A percentile compares a stretch with the other conserved stretches of the same genome.
Evolutionary conservation across 1,139 yeast species (phyloP).

Genomic region (Candida anutae): DNA sequence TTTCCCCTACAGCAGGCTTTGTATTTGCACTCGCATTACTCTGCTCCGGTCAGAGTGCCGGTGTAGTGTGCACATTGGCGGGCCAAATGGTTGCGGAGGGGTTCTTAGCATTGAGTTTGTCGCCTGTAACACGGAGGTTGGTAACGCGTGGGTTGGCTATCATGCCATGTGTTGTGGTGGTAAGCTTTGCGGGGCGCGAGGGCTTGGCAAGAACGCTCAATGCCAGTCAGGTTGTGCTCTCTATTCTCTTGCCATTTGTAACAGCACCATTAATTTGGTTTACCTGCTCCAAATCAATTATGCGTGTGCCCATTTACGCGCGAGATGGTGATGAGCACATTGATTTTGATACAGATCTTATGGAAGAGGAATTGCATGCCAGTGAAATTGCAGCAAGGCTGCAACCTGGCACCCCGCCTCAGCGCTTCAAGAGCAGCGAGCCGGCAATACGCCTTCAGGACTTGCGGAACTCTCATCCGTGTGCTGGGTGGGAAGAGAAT

Average conservation of each 20-base stretch:
- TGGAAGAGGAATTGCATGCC: conserved; percentile 1
- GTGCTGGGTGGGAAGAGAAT: conserved; percentile 39
- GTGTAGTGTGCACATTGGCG: conserved; percentile 94
- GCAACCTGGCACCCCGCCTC: not conserved
- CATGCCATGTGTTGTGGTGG: conserved; percentile 79
- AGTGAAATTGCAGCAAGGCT: conserved; percentile 1
- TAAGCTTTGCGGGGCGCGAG: conserved; percentile 69
- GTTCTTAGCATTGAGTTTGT: conserved; percentile 73
- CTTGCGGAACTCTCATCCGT: conserved; percentile 36
- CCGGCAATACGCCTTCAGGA: conserved; percentile 39
- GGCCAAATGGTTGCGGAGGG: conserved; percentile 98
- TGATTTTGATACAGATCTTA: conserved; percentile 12
- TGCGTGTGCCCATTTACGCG: conserved; percentile 57
- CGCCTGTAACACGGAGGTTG: conserved; percentile 81
- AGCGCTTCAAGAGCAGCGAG: conserved; percentile 25
- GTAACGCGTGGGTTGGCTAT: conserved; percentile 82
- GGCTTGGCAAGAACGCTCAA: conserved; percentile 80
- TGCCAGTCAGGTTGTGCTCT: conserved; percentile 80
- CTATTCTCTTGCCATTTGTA: conserved; percentile 78
- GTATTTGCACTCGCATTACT: conserved; percentile 87
- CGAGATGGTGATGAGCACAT: conserved; percentile 25
- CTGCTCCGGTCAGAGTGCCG: conserved; percentile 97
- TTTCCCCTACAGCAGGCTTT: conserved; percentile 88
- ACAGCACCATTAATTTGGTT: conserved; percentile 86
- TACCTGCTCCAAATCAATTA: conserved; percentile 64